Conservation (phyloP, 1,284 basidiomycete genomes). For the Fistulina hepatica region DNA sequence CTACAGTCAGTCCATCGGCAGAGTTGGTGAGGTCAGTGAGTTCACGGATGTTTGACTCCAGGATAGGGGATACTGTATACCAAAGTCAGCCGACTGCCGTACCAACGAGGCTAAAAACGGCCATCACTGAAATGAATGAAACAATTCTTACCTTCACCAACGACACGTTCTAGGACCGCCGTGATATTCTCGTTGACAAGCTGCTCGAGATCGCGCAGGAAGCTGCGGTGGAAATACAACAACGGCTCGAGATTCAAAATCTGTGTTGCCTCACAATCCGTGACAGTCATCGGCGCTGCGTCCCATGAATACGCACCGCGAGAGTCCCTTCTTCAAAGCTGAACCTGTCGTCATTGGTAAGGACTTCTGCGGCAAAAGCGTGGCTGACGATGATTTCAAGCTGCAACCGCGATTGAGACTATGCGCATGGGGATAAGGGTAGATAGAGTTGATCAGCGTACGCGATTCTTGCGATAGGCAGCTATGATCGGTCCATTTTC, state of each 20-base stretch:
- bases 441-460: too few relatives aligned
- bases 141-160: constrained; percentile 12
- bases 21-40: constrained; percentile 7
- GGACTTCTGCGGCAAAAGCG: constrained; percentile 16
- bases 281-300: background rate
- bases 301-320: constrained; percentile 14
- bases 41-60: constrained; percentile 1
- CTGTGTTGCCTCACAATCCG: background rate
- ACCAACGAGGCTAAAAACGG: too few relatives aligned
- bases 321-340: constrained; percentile 27
- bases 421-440: too few relatives aligned
- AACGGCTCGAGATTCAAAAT: constrained; percentile 13
- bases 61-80: too few relatives aligned
- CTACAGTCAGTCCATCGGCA: constrained; percentile 1
- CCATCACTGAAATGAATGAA: constrained; percentile 7
- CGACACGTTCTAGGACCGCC: constrained; percentile 11
- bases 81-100: too few relatives aligned
- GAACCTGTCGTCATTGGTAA: constrained; percentile 23
- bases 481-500: constrained; percentile 23
- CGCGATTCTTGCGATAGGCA: constrained; percentile 25
- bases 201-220: constrained; percentile 15
- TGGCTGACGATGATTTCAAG: constrained; percentile 26
- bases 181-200: constrained; percentile 15
- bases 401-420: too few relatives aligned
- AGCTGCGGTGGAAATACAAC: constrained; percentile 12